Evolutionary conservation across 345 rosid species (phyloP).

Genomic region (Eucalyptus marginata): DNA sequence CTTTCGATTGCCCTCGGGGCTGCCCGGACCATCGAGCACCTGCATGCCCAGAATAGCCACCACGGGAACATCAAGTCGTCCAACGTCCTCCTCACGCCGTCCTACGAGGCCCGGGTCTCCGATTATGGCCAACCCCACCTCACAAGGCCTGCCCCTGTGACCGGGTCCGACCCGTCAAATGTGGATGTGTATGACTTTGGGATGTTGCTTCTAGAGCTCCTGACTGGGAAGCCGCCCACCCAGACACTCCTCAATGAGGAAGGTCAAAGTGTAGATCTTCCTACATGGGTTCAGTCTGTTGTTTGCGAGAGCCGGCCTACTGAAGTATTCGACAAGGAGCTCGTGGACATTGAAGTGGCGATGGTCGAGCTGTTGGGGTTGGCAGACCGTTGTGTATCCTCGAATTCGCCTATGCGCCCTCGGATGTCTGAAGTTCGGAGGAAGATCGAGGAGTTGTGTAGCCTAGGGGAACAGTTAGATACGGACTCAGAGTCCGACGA

Average conservation of each 20-base stretch:
- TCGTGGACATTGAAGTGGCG: slow-evolving; percentile 9
- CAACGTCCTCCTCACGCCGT: slow-evolving; percentile 58
- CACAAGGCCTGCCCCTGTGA: slow-evolving; percentile 62
- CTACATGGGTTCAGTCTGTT: no score
- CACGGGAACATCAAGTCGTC: slow-evolving; percentile 88
- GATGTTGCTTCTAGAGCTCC: slow-evolving; percentile 70
- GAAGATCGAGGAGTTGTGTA: not conserved
- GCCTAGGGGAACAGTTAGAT: not conserved
- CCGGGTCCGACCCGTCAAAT: slow-evolving; percentile 28
- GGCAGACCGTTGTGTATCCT: slow-evolving; percentile 76
- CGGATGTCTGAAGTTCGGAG: slow-evolving; percentile 73
- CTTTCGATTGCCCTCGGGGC: slow-evolving; percentile 51
- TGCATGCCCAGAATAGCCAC: slow-evolving; percentile 36
- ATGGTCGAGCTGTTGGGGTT: slow-evolving; percentile 88
- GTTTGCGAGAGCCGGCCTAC: no score
- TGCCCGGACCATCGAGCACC: slow-evolving; percentile 65
- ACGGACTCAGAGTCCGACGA: no score
- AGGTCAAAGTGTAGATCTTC: no score
- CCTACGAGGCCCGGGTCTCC: slow-evolving; percentile 40
- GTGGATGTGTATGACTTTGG: slow-evolving; percentile 74
- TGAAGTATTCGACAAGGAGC: no score
- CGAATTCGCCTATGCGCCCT: slow-evolving; percentile 53
- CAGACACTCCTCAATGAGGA: no score
- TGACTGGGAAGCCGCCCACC: slow-evolving; percentile 53
- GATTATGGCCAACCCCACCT: slow-evolving; percentile 67